These are phyloP conservation scores for Lodderomyces orthopsilosis DNA, from an alignment of 1,139 yeast species.

Conservation along the genomic window DNA sequence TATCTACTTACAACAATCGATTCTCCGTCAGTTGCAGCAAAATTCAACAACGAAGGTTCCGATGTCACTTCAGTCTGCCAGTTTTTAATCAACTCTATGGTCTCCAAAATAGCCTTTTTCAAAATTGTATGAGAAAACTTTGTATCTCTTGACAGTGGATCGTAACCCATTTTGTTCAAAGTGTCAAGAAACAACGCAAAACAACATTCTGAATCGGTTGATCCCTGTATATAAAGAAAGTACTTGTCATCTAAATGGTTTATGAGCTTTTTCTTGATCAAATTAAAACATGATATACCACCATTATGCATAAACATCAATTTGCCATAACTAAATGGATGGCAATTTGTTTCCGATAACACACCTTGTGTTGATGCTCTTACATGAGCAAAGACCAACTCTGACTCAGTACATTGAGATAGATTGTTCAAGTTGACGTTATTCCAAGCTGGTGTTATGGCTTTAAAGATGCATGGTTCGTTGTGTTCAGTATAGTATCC, in stretches of 20 bases:
- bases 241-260: conserved; percentile 75
- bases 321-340: conserved; percentile 84
- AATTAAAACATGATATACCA: conserved; percentile 70
- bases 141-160: conserved; percentile 46
- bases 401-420: conserved; percentile 82
- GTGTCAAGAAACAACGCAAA: conserved; percentile 86
- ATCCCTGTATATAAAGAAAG: conserved; percentile 80
- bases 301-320: conserved; percentile 98
- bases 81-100: conserved; percentile 68
- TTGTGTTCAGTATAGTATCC: conserved; percentile 78
- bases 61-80: conserved; percentile 50
- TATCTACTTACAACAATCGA: conserved; percentile 87
- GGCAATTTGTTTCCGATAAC: conserved; percentile 90
- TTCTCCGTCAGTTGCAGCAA: conserved; percentile 93
- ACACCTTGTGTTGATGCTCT: conserved; percentile 96
- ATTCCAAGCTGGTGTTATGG: conserved; percentile 98
- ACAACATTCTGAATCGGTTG: conserved; percentile 94
- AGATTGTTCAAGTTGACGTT: conserved; percentile 83
- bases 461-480: conserved; percentile 62
- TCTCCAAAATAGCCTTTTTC: conserved; percentile 65
- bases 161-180: conserved; percentile 68
- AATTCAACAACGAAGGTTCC: conserved; percentile 87
- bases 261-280: conserved; percentile 70
- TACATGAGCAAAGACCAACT: conserved; percentile 89
- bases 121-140: conserved; percentile 54